A percentile compares a stretch with the other conserved stretches of the same genome.
Conservation (phyloP, 108 stramenopile genomes). For the Aureococcus anophagefferens region DNA sequence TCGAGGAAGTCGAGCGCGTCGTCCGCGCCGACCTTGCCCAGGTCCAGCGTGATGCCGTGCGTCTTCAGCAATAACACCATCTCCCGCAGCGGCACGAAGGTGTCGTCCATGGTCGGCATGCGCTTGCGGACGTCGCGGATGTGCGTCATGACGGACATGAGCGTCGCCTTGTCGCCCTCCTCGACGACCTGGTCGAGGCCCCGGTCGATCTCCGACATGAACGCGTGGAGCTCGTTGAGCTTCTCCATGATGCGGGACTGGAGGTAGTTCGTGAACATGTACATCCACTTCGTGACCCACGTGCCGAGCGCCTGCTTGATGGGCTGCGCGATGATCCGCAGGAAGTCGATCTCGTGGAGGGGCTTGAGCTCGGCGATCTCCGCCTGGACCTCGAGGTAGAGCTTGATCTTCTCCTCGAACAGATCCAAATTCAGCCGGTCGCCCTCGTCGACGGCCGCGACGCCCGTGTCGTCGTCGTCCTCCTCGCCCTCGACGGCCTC, state of each 20-base stretch:
- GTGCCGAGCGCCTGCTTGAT: constrained; percentile 38
- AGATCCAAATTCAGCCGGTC: constrained; percentile 16
- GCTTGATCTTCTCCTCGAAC: constrained; percentile 32
- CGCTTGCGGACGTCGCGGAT: constrained; percentile 29
- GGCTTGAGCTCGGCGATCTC: constrained; percentile 24
- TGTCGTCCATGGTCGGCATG: constrained; percentile 14
- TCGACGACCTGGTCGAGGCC: constrained; percentile 22
- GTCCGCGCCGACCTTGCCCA: constrained; percentile 15
- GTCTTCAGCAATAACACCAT: constrained; percentile 24
- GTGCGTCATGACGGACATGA: constrained; percentile 31
- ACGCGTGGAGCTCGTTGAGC: constrained; percentile 20
- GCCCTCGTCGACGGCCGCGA: not conserved
- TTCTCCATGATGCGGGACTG: constrained; percentile 14
- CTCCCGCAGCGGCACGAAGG: constrained; percentile 23
- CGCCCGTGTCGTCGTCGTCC: not conserved
- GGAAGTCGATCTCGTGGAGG: constrained; percentile 26
- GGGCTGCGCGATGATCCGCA: constrained; percentile 33
- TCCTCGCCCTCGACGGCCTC: constrained; percentile 3
- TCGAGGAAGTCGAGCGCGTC: constrained; percentile 30
- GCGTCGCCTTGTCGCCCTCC: constrained; percentile 13
- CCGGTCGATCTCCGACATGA: constrained; percentile 21
- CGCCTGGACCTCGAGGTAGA: constrained; percentile 16
- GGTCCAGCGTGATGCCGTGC: constrained; percentile 26
- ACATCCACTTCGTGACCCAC: constrained; percentile 42
- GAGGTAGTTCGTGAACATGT: constrained; percentile 30